Base-by-base conservation (phyloP, 768 basidiomycete species). In the Xerocomellus intermedius region DNA sequence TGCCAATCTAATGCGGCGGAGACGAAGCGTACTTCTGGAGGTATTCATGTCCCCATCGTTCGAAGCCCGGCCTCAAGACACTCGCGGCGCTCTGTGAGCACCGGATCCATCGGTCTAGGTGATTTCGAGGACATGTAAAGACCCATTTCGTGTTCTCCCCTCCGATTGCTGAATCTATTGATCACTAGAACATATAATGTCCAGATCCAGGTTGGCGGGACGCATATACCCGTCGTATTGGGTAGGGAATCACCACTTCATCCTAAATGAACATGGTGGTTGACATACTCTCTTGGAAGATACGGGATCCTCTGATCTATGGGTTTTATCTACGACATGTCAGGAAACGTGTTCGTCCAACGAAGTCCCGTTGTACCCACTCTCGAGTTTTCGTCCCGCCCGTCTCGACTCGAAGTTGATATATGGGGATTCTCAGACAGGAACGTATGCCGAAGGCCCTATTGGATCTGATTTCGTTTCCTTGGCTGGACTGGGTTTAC, bases 301-400 rank as follows among this genome's bases (percentile, higher is more conserved):
- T 58, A 89, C 87, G 2, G 89, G 89, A 42, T 91, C 89, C 3
- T 84, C 89, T 5, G 89, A 91, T 63, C 66, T 90, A 6, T 91
- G 89, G 89, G 78, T 86, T 10, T 69, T 85, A 26, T 86, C 86
- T 0, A 78, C 83, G 47, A 70, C 77, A 0, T 90, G 86, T 65
- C 69, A 68, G 10, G 58, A 62, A n/a, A 60, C 74, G 3, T 79
- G 75, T 54, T 77, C 77, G 48, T 55, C 70, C 4, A 64, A 62
- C 28, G 67, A 61, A 2, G 66, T 78, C 2, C 73, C 79, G 5
- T 65, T 82, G 24, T 89, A 86, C 62, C 76, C 80, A 1, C 79
- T 69, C 8, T 52, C 73, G 9, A 73, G 64, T 7, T 82, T 89
- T 68, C 69, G 77, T 19, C 72, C 78, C 22, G 66, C 77, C 1